phyloP scores from a whole-genome alignment of 768 basidiomycete genomes.

The Boletus rubropictus region DNA sequence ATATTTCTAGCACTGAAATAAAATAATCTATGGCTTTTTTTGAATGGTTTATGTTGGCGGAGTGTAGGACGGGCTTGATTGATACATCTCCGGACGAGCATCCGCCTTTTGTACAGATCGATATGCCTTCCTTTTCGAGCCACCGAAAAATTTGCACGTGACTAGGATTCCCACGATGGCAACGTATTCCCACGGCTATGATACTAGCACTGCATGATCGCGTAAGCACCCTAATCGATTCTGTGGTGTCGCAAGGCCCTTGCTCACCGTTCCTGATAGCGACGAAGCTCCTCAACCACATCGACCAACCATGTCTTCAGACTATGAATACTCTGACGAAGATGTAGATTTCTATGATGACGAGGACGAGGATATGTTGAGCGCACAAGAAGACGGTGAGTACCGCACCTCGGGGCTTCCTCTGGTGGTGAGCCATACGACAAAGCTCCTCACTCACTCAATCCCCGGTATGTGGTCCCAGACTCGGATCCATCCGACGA shows the following conservation, averaged over 20 bases:
- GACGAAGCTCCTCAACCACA: constrained; percentile 9
- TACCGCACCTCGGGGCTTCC: constrained; percentile 2
- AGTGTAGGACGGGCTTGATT: constrained; percentile 8
- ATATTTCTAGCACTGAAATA: constrained; percentile 24
- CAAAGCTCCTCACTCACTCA: constrained; percentile 17
- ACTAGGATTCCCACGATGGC: background rate
- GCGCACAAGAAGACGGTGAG: constrained; percentile 55
- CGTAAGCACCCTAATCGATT: constrained; percentile 30
- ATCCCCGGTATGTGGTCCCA: constrained; percentile 15
- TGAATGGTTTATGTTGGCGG: constrained; percentile 1
- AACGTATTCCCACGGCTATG: constrained; percentile 12
- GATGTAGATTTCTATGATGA: constrained; percentile 64
- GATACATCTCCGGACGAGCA: constrained; percentile 25
- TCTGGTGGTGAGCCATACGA: constrained; percentile 22
- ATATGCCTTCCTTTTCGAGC: constrained; percentile 28
- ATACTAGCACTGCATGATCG: constrained; percentile 13
- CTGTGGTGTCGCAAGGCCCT: constrained; percentile 11
- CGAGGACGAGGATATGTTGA: constrained; percentile 62
- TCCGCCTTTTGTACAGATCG: constrained; percentile 16
- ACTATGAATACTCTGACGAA: constrained; percentile 68
- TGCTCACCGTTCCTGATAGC: constrained; percentile 16
- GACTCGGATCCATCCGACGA: constrained; percentile 45
- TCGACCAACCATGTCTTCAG: constrained; percentile 46
- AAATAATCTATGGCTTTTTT: constrained; percentile 5
- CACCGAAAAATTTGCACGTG: constrained; percentile 12